Evolutionary conservation across 352 stramenopile species (phyloP).

Genomic region (Pseudoperonospora humuli): DNA sequence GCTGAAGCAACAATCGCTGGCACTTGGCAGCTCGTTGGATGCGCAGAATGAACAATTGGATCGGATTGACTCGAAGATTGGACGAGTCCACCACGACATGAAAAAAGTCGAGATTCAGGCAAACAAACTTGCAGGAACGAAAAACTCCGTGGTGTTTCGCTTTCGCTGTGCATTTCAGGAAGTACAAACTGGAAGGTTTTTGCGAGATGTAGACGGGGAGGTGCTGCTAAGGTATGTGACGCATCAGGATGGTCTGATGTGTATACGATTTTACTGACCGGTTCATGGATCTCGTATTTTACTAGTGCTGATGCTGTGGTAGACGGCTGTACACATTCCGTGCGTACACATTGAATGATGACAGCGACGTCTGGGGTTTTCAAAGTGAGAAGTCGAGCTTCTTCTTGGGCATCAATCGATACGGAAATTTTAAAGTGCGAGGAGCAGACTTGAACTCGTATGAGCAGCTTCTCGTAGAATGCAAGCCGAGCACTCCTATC

Average conservation of each 20-base stretch:
- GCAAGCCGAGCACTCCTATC: slow-evolving; percentile 38
- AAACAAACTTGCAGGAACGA: slow-evolving; percentile 38
- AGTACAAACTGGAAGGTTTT: slow-evolving; percentile 35
- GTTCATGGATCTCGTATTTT: not conserved
- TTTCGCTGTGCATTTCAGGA: slow-evolving; percentile 77
- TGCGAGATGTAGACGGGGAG: slow-evolving; percentile 55
- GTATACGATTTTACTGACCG: not conserved
- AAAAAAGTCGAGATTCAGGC: slow-evolving; percentile 60
- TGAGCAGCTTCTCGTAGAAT: slow-evolving; percentile 66
- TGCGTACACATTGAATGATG: slow-evolving; percentile 67
- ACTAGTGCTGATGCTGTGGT: slow-evolving; percentile 54
- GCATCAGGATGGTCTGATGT: not conserved
- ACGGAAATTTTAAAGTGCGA: slow-evolving; percentile 56
- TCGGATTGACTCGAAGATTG: slow-evolving; percentile 54
- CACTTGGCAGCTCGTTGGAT: slow-evolving; percentile 50
- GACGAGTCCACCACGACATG: slow-evolving; percentile 57
- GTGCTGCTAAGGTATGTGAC: slow-evolving; percentile 37
- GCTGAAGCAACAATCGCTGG: slow-evolving; percentile 59
- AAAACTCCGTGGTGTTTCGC: slow-evolving; percentile 31
- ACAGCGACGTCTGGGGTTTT: slow-evolving; percentile 72
- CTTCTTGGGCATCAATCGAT: slow-evolving; percentile 68
- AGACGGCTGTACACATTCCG: slow-evolving; percentile 61
- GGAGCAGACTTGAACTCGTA: slow-evolving; percentile 60
- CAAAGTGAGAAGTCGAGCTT: slow-evolving; percentile 57
- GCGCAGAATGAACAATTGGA: slow-evolving; percentile 58